Base-by-base conservation (phyloP, 164 flowering plant genomes). In the Aristolochia californica region DNA sequence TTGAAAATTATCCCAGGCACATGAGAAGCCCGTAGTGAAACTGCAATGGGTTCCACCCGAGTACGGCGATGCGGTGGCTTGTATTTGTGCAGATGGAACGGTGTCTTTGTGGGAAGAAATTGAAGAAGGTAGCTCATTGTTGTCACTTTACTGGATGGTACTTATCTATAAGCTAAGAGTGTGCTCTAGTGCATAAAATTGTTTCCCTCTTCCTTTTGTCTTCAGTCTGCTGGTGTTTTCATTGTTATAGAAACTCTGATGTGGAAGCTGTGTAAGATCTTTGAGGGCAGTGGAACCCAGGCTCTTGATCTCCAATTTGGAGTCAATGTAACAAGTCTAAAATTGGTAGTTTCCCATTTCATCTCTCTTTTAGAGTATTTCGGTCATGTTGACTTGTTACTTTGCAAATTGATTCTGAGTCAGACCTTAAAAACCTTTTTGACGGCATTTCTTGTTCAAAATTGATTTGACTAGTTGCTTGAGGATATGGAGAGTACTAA, bases 41-140 rank as follows among this genome's bases (percentile, higher is more conserved):
- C 65, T 89, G 54, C 79, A 79, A 26, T 93, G 97, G 99, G 75
- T 76, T 44, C 97, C 97, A 56, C 95, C 96, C 14, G 95, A 85
- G 50, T 85, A 72, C 60, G 99, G 97, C 15, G 96, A 93, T 73
- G 90, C 87, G 2, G 72, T 93, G 58, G 99, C 93, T 5, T 89
- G 96, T 68, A 68, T 87, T 68, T 76, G 66, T 38, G 57, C 28
- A 7, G 95, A 90, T 70, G 99, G 99, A 48, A 66, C 67, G 56
- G 66, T 83, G 43, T 85, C 88, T 1, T n/a, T 93, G 56, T 87
- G 84, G 88, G 99, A 89, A 67, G 97, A 93, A 75, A 63, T 72
- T 65, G 81, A 55, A 8, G 85, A 84, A 78, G 96, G 96, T 89
- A 67, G 49, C 48, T 2, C 14, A 18, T 16, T n/a, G 15, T 14